Evolutionary conservation across 441 rosid genomes (phyloP).

Genomic region (Pelargonium australe): DNA sequence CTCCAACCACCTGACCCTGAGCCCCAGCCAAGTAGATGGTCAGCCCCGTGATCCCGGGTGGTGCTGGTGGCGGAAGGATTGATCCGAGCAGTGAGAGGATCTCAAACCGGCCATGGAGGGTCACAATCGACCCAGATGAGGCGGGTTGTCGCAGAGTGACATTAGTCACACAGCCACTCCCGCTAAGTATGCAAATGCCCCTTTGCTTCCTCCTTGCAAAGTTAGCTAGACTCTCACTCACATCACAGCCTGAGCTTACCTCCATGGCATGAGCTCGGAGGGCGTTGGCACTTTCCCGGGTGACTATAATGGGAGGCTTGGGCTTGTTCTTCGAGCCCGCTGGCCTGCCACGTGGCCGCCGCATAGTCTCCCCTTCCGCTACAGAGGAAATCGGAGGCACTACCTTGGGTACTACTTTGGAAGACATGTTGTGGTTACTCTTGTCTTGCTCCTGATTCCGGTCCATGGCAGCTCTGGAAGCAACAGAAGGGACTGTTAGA

Average conservation of each 20-base stretch:
- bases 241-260: constrained; percentile 59
- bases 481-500: constrained; percentile 35
- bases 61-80: constrained; percentile 67
- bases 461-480: constrained; percentile 38
- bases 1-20: constrained; percentile 75
- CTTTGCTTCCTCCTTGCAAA: constrained; percentile 54
- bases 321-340: constrained; percentile 78
- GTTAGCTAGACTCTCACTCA: constrained; percentile 43
- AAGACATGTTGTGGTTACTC: constrained; percentile 25
- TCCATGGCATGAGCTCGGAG: constrained; percentile 64
- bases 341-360: constrained; percentile 67
- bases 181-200: constrained; percentile 53
- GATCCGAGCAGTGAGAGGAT: constrained; percentile 66
- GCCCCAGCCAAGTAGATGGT: constrained; percentile 63
- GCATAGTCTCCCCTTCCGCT: constrained; percentile 41
- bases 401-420: constrained; percentile 40
- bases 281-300: constrained; percentile 61
- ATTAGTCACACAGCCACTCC: constrained; percentile 62
- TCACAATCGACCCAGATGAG: constrained; percentile 52
- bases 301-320: constrained; percentile 59
- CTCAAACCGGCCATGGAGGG: constrained; percentile 69
- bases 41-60: constrained; percentile 57
- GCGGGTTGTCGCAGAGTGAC: constrained; percentile 62
- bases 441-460: constrained; percentile 47
- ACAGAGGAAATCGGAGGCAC: constrained; percentile 47